Conservation (phyloP, 2,329 filamentous ascomycete species). For the Fusarium pininemorale region DNA sequence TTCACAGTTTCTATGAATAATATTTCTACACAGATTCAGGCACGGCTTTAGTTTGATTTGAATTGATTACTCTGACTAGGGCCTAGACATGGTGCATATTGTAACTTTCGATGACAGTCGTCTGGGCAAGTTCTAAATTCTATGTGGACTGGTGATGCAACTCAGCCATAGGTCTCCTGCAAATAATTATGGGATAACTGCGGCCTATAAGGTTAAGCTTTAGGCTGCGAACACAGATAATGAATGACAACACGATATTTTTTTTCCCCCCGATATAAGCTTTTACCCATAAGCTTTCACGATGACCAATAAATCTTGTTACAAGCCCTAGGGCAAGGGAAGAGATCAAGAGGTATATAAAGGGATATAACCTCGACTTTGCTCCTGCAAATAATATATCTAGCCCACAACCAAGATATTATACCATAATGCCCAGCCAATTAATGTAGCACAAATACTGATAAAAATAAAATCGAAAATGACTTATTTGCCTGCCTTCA, state of each 20-base stretch:
- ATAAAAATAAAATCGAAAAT: rapidly evolving
- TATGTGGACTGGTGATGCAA: neutral
- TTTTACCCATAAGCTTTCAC: too few relatives aligned
- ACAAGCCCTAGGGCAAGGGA: too few relatives aligned
- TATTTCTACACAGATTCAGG: too few relatives aligned
- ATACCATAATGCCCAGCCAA: neutral
- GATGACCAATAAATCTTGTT: too few relatives aligned
- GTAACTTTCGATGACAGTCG: neutral
- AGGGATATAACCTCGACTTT: too few relatives aligned
- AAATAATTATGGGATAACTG: too few relatives aligned
- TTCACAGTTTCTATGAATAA: neutral
- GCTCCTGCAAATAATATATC: neutral
- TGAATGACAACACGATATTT: too few relatives aligned
- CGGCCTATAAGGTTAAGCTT: too few relatives aligned
- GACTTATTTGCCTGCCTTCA: neutral
- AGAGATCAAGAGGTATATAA: too few relatives aligned
- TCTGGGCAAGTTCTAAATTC: neutral
- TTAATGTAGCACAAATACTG: neutral
- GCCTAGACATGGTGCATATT: neutral
- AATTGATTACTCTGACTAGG: neutral
- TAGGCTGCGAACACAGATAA: too few relatives aligned
- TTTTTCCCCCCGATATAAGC: too few relatives aligned
- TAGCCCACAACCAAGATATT: neutral
- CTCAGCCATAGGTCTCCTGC: neutral
- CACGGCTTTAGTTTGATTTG: neutral